phyloP scores from a whole-genome alignment of 1,284 basidiomycete species.

The Trichosporon sp. region DNA sequence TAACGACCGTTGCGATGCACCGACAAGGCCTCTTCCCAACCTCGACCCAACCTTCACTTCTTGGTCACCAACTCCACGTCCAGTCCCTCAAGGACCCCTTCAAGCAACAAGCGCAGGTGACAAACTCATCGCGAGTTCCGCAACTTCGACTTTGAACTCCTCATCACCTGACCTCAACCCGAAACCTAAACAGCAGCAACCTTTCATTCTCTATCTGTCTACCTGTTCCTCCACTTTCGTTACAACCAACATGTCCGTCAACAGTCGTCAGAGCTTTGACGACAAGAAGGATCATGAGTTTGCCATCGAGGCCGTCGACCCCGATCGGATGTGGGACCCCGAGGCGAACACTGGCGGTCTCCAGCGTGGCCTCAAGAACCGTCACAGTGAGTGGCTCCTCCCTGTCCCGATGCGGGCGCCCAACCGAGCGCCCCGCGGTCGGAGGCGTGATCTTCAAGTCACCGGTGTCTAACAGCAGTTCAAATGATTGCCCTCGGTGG shows the following conservation, averaged over 20 bases:
- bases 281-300: slow-evolving; percentile 21
- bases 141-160: background rate
- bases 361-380: slow-evolving; percentile 34
- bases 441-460: background rate
- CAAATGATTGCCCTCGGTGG: slow-evolving; percentile 35
- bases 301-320: background rate
- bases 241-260: background rate
- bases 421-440: background rate
- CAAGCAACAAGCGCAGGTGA: background rate
- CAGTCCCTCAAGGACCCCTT: background rate
- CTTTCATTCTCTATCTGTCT: background rate
- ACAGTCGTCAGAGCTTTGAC: background rate
- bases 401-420: background rate
- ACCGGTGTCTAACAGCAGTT: slow-evolving; percentile 21
- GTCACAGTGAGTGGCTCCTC: slow-evolving; percentile 29
- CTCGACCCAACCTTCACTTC: background rate
- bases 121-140: background rate
- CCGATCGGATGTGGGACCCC: slow-evolving; percentile 3
- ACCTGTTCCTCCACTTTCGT: background rate
- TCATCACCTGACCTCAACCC: background rate
- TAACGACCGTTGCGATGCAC: background rate
- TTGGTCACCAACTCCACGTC: background rate
- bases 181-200: background rate
- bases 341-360: slow-evolving; percentile 14
- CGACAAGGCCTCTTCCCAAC: slow-evolving; percentile 12